Base-by-base conservation (phyloP, 306 rosid genomes). In the Sechiopsis laciniata region DNA sequence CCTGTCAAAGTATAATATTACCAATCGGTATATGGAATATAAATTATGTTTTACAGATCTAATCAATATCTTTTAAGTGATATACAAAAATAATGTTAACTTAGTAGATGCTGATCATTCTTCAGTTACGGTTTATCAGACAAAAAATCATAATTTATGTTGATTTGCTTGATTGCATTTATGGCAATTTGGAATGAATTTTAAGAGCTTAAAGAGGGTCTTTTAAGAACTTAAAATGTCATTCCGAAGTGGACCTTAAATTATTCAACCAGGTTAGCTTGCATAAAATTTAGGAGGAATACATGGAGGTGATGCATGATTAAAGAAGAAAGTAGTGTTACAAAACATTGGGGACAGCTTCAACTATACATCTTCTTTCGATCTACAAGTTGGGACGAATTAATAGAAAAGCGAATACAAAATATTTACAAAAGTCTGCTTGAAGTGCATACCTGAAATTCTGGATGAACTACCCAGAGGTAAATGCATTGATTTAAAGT, bases 391-490 rank as follows among this genome's bases (percentile, higher is more conserved):
- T 22, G 56, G 2, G 5, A 32, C 14, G 12, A n/a, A 73, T 24
- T 42, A 56, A 37, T 26, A 45, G n/a, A 42, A 40, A 40, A 37
- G 55, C 22, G n/a, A 7, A 46, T 0, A 59, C 12, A 42, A 45
- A 14, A 17, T 11, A 74, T 11, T 16, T 3, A 20, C 8, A 19
- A 50, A 15, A 13, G 73, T 51, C 58, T 70, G 66, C 62, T 32
- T 51, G 55, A 56, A 32, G 75, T 37, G 68, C 86, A 75, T 48
- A 88, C 95, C 88, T 75, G 84, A 61, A 15, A 74, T 83, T 74
- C 74, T 85, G 80, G 79, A 74, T 20, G 75, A 75, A 37, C 65
- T 50, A 71, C 21, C 80, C 74, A 76, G 74, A 24, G 81, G 85
- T n/a, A 85, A 61, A 72, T 60, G 71, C 75, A 74, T 77, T 13